phyloP scores from a whole-genome alignment of 805 yeast species.

The Metschnikowia proteae region DNA sequence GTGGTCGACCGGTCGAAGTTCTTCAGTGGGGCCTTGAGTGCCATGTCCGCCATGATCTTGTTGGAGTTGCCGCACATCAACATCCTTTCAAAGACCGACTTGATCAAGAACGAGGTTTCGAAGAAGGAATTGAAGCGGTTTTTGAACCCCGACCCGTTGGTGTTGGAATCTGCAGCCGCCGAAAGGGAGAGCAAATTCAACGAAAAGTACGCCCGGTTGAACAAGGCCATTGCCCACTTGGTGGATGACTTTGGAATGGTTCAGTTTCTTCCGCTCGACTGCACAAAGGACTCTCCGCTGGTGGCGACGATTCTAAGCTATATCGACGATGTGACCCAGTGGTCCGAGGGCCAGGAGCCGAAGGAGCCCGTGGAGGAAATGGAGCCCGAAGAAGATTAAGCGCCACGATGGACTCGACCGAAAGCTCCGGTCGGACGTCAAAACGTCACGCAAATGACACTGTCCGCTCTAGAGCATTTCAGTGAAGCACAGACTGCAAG shows the following conservation, averaged over 20 bases:
- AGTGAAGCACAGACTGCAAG: no score
- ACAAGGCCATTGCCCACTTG: conserved; percentile 77
- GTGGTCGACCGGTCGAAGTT: conserved; percentile 87
- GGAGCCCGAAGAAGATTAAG: conserved; percentile 12
- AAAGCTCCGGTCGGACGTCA: background rate
- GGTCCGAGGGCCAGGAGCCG: conserved; percentile 96
- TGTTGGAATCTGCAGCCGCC: conserved; percentile 38
- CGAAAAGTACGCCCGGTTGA: conserved; percentile 65
- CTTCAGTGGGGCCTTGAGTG: conserved; percentile 91
- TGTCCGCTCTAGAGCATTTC: no score
- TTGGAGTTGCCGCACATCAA: conserved; percentile 94
- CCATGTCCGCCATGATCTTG: conserved; percentile 97
- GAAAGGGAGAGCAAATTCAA: conserved; percentile 24
- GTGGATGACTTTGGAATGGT: conserved; percentile 99
- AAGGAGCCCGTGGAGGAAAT: conserved; percentile 74
- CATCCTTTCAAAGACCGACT: conserved; percentile 80
- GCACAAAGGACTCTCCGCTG: conserved; percentile 61
- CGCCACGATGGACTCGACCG: no score
- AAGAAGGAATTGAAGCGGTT: conserved; percentile 76
- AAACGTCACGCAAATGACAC: background rate
- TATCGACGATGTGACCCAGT: conserved; percentile 95
- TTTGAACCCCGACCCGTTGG: conserved; percentile 86
- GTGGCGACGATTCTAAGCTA: conserved; percentile 82
- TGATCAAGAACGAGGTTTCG: conserved; percentile 74
- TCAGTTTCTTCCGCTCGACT: conserved; percentile 86